These are phyloP conservation scores for Trichoderma gracile DNA, from an alignment of 2,329 filamentous ascomycete species.

Conservation along the genomic window DNA sequence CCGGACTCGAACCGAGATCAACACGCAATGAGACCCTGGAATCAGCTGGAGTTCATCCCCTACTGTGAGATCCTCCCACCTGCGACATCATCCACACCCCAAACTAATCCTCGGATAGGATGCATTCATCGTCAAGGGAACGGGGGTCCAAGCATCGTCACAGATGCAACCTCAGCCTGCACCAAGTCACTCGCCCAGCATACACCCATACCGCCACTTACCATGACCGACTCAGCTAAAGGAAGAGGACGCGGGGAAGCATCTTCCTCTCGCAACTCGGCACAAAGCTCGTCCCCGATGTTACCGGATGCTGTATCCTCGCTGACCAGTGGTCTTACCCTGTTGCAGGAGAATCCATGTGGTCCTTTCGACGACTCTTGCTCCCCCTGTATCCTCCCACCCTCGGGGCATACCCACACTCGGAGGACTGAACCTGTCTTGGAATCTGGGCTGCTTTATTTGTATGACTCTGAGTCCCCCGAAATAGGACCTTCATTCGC, in stretches of 20 bases:
- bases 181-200: background rate
- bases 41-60: background rate
- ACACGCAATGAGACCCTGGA: background rate
- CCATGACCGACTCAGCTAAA: background rate
- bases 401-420: background rate
- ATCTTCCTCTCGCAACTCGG: background rate
- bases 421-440: conserved; percentile 2
- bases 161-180: background rate
- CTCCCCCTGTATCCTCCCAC: background rate
- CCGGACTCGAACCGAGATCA: background rate
- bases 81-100: background rate
- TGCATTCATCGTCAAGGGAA: background rate
- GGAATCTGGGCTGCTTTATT: background rate
- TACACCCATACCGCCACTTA: background rate
- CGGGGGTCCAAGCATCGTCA: background rate
- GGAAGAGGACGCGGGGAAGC: background rate
- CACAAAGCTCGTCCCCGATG: background rate
- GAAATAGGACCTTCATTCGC: background rate
- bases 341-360: background rate
- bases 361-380: background rate
- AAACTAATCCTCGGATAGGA: background rate
- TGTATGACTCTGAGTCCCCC: conserved; percentile 3
- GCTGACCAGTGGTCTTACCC: background rate
- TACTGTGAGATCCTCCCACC: background rate
- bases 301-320: background rate